A percentile compares a stretch with the other conserved stretches of the same genome.
phyloP scores from a whole-genome alignment of 495 filamentous ascomycete species.

The Staphylotrichum tortipilum region DNA sequence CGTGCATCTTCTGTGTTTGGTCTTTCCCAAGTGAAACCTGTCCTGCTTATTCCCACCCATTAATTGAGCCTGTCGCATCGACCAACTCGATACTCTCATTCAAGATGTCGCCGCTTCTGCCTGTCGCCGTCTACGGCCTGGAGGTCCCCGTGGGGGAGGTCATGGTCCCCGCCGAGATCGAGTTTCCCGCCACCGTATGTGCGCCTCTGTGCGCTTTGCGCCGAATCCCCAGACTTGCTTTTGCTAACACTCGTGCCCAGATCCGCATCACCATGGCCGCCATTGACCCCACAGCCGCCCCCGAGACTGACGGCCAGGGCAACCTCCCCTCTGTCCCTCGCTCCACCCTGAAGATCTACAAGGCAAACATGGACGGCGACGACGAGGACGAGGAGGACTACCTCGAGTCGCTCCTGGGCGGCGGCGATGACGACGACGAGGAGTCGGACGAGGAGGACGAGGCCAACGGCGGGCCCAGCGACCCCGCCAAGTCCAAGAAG shows the following conservation, averaged over 20 bases:
- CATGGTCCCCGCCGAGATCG: slow-evolving; percentile 62
- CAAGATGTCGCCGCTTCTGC: slow-evolving; percentile 37
- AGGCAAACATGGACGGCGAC: slow-evolving; percentile 46
- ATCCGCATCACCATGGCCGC: slow-evolving; percentile 98
- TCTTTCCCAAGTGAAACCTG: too few species aligned
- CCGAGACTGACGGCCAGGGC: slow-evolving; percentile 54
- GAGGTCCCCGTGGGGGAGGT: slow-evolving; percentile 73
- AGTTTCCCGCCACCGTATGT: slow-evolving; percentile 77
- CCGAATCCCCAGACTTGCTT: too few species aligned
- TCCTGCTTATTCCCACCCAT: too few species aligned
- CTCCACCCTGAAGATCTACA: slow-evolving; percentile 84
- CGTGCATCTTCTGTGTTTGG: too few species aligned
- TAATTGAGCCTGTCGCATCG: too few species aligned
- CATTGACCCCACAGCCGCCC: slow-evolving; percentile 75
- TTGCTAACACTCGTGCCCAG: slow-evolving; percentile 36
- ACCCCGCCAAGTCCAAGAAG: slow-evolving; percentile 80
- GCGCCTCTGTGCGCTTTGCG: background rate
- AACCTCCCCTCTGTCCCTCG: slow-evolving; percentile 55
- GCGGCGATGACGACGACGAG: slow-evolving; percentile 55
- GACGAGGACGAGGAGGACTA: slow-evolving; percentile 57
- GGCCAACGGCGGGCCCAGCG: slow-evolving; percentile 79
- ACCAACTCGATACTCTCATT: background rate
- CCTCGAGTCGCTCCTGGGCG: slow-evolving; percentile 43
- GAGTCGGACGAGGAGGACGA: slow-evolving; percentile 53
- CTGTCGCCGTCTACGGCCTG: slow-evolving; percentile 83